phyloP scores from a whole-genome alignment of 2,329 filamentous ascomycete species.

The Myriangium duriaei region DNA sequence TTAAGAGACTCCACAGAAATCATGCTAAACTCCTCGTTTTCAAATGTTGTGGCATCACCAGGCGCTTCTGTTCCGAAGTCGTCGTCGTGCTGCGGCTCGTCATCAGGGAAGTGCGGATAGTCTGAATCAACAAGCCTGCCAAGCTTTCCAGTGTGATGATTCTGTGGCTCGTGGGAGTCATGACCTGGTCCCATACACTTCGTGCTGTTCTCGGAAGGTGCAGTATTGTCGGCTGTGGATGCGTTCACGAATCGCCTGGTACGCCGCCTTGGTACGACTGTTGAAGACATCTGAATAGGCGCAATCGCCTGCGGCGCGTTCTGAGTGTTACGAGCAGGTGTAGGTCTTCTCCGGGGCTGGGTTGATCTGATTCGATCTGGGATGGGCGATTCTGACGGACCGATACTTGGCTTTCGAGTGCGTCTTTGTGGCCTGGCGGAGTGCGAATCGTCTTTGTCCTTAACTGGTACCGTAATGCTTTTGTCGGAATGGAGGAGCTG shows the following conservation, averaged over 20 bases:
- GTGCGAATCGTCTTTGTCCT: constrained; percentile 25
- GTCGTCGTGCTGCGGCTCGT: constrained; percentile 13
- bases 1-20: constrained; percentile 36
- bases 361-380: neutral
- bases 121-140: neutral
- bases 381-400: neutral
- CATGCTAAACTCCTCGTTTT: constrained; percentile 40
- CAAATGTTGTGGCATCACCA: constrained; percentile 34
- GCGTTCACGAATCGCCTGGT: neutral
- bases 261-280: no score
- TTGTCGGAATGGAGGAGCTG: constrained; percentile 15
- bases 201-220: neutral
- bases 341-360: neutral
- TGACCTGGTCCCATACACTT: neutral
- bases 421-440: constrained; percentile 27
- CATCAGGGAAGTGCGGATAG: constrained; percentile 13
- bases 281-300: neutral
- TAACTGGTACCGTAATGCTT: constrained; percentile 31
- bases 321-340: neutral
- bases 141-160: neutral
- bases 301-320: neutral
- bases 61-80: constrained; percentile 9
- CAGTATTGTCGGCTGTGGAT: neutral
- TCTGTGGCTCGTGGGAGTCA: neutral
- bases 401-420: constrained; percentile 22